phyloP scores from a whole-genome alignment of 768 basidiomycete species.

The Auricularia cornea region DNA sequence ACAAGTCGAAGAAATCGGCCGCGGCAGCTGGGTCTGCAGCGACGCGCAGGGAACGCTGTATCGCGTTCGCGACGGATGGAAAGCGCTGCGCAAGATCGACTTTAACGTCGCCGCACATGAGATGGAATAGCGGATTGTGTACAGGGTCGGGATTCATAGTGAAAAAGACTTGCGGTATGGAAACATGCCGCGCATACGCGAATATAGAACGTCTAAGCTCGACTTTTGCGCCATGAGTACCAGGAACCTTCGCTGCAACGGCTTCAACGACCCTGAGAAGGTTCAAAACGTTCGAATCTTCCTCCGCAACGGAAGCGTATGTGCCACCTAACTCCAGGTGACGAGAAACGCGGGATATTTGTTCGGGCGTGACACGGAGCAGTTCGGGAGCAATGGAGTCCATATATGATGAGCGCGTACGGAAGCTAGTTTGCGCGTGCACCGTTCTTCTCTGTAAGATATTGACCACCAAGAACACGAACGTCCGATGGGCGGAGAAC shows the following conservation, averaged over 20 bases:
- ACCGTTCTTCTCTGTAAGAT: constrained; percentile 17
- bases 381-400: constrained; percentile 10
- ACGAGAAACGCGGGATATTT: constrained; percentile 2
- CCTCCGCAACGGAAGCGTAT: constrained; percentile 5
- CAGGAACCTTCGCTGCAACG: constrained; percentile 23
- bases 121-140: constrained; percentile 24
- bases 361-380: neutral
- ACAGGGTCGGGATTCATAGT: constrained; percentile 18
- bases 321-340: constrained; percentile 7
- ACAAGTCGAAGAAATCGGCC: constrained; percentile 26
- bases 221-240: constrained; percentile 23
- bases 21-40: constrained; percentile 28
- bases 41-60: constrained; percentile 14
- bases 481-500: constrained; percentile 19
- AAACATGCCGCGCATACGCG: constrained; percentile 22
- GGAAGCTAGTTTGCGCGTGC: constrained; percentile 19
- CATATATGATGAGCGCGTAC: constrained; percentile 12
- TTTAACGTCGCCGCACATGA: constrained; percentile 18
- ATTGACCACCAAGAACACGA: constrained; percentile 22
- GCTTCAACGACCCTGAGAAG: constrained; percentile 22
- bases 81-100: constrained; percentile 10
- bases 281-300: constrained; percentile 13
- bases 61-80: constrained; percentile 12
- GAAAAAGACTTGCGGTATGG: constrained; percentile 20
- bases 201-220: constrained; percentile 18